Conservation (phyloP, 257 asterid species). For the Nicotiana sylvestris region DNA sequence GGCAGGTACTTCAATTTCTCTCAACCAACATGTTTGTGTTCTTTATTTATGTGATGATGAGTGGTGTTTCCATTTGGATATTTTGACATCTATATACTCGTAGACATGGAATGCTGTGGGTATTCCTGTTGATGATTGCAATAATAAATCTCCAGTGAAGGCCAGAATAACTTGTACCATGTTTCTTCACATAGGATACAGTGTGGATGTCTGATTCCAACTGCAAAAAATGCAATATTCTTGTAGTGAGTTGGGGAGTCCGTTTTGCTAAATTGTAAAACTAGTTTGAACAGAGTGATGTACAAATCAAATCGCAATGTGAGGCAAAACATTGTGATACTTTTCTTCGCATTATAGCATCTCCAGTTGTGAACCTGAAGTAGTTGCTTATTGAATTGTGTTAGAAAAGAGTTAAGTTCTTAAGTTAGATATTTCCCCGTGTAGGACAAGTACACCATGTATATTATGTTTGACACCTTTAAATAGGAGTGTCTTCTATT, state of each 20-base stretch:
- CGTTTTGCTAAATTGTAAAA: neutral
- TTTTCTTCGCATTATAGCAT: neutral
- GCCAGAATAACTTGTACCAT: neutral
- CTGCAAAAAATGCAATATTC: neutral
- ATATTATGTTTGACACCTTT: neutral
- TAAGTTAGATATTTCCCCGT: neutral
- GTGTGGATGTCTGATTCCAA: neutral
- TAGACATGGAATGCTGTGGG: neutral
- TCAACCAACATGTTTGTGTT: conserved; percentile 7
- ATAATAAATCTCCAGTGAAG: neutral
- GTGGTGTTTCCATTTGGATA: neutral
- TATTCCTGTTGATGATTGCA: neutral
- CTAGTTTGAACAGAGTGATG: neutral
- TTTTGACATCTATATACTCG: neutral
- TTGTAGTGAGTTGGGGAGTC: neutral
- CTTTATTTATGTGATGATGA: conserved; percentile 14
- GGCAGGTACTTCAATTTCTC: conserved; percentile 61
- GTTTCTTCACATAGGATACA: neutral
- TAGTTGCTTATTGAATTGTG: neutral
- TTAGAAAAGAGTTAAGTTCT: neutral
- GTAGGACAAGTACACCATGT: neutral
- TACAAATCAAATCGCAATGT: neutral
- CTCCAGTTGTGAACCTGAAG: neutral
- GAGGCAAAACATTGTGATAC: neutral
- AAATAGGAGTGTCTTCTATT: neutral